Base-by-base conservation (phyloP, 2,329 filamentous ascomycete genomes). In the Microdochium paspali region DNA sequence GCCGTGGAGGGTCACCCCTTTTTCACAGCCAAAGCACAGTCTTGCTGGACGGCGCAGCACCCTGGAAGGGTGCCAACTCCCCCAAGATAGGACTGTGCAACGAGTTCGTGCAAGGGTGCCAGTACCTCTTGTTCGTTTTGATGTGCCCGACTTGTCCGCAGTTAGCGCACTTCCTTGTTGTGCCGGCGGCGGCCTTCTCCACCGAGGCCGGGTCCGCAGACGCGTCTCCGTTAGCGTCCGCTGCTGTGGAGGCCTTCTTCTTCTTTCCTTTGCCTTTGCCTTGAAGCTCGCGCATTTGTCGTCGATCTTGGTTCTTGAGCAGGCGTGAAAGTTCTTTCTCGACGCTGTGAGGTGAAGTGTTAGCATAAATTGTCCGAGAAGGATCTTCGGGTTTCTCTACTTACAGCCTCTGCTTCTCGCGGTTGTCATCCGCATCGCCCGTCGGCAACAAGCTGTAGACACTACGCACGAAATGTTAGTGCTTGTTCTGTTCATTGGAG, bases 71-170 rank as follows among this genome's bases (percentile, higher is more conserved):
- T 28, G 26, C 26, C 7, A 28, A 13, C 26, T 28, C 26, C 7
- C 7, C 26, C 7, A 28, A 13, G 13, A 20, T 18, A 21, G 35
- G 18, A 12, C 18, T 40, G 35, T 21, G 35, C 15, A 40, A 9
- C 18, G 35, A 6, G 35, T 18, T 47, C 62, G 53, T 50, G 54
- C 54, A 63, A 40, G 46, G 46, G 49, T 58, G 55, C 56, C 67
- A 75, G 69, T 79, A 93, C 89, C 96, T 97, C 72, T 96, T 95
- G 74, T 97, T 97, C 44, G 91, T 97, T 69, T 96, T 96, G 74
- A 98, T 98, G 62, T 98, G 93, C 26, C 93, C 93, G 47, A 95
- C 86, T 65, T 93, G 87, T 45, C 93, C 93, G 69, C 93, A 98
- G 66, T 96, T 97, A 55, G 93, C 93, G 69, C 93, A 98, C 71